These are phyloP conservation scores for Xylaria sp. DNA, from an alignment of 2,329 filamentous ascomycete genomes.

Conservation along the genomic window DNA sequence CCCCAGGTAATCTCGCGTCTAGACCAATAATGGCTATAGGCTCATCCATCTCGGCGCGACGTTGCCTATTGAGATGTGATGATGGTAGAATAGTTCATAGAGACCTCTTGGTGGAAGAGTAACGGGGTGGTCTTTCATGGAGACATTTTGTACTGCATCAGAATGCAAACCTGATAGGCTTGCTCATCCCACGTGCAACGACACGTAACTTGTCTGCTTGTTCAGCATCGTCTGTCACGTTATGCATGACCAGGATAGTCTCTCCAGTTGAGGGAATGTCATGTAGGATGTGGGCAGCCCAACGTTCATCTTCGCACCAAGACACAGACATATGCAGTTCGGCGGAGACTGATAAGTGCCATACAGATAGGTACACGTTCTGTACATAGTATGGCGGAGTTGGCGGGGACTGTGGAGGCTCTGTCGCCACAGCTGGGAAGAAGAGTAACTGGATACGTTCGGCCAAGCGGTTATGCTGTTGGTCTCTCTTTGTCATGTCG, in stretches of 20 bases:
- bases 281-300: slow-evolving; percentile 14
- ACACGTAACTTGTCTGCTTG: slow-evolving; percentile 2
- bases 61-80: not conserved
- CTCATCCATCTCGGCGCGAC: slow-evolving; percentile 33
- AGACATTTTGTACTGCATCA: slow-evolving; percentile 4
- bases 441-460: not conserved
- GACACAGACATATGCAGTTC: slow-evolving; percentile 11
- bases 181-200: slow-evolving; percentile 1
- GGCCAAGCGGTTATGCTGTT: not conserved
- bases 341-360: slow-evolving; percentile 17
- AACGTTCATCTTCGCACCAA: slow-evolving; percentile 14
- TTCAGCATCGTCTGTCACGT: slow-evolving; percentile 9
- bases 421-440: too few species aligned
- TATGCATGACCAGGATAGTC: slow-evolving; percentile 17
- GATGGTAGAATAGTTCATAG: not conserved
- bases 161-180: not conserved
- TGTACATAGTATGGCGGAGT: slow-evolving; percentile 29
- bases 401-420: slow-evolving; percentile 22
- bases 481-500: not conserved
- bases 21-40: slow-evolving; percentile 46
- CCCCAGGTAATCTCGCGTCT: slow-evolving; percentile 44
- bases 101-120: not conserved
- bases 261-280: not conserved
- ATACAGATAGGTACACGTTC: slow-evolving; percentile 19
- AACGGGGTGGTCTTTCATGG: not conserved